Evolutionary conservation across 805 yeast genomes (phyloP).

Genomic region (Candida dendrica): DNA sequence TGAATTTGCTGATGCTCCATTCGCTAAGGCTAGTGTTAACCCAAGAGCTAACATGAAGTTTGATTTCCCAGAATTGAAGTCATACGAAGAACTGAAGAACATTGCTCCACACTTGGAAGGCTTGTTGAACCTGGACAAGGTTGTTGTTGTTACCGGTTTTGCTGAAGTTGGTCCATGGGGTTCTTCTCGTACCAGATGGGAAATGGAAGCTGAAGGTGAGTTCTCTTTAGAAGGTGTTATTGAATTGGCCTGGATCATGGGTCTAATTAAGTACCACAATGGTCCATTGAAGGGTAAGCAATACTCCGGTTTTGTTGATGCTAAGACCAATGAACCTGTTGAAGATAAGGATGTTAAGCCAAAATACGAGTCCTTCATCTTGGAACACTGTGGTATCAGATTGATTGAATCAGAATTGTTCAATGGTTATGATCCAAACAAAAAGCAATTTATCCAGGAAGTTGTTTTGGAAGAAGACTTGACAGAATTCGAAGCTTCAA

Average conservation of each 20-base stretch:
- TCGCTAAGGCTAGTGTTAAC: conserved; percentile 66
- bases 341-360: conserved; percentile 91
- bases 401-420: conserved; percentile 93
- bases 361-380: conserved; percentile 82
- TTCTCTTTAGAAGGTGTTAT: conserved; percentile 96
- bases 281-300: conserved; percentile 86
- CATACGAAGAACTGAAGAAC: conserved; percentile 65
- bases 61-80: conserved; percentile 83
- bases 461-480: conserved; percentile 93
- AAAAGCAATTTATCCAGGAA: conserved; percentile 91
- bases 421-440: conserved; percentile 88
- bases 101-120: conserved; percentile 77
- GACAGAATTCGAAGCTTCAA: conserved; percentile 91
- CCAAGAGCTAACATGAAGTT: conserved; percentile 95
- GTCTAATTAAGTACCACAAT: conserved; percentile 89
- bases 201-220: conserved; percentile 93
- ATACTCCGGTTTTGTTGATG: conserved; percentile 96
- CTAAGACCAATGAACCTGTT: conserved; percentile 86
- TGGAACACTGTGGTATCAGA: conserved; percentile 95
- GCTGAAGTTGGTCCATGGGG: conserved; percentile 99
- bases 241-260: conserved; percentile 99
- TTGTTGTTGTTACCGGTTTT: conserved; percentile 95
- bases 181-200: conserved; percentile 98
- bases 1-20: conserved; percentile 80
- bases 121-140: conserved; percentile 83